Conservation (phyloP, 2,329 filamentous ascomycete species). For the Penicillium sp. region DNA sequence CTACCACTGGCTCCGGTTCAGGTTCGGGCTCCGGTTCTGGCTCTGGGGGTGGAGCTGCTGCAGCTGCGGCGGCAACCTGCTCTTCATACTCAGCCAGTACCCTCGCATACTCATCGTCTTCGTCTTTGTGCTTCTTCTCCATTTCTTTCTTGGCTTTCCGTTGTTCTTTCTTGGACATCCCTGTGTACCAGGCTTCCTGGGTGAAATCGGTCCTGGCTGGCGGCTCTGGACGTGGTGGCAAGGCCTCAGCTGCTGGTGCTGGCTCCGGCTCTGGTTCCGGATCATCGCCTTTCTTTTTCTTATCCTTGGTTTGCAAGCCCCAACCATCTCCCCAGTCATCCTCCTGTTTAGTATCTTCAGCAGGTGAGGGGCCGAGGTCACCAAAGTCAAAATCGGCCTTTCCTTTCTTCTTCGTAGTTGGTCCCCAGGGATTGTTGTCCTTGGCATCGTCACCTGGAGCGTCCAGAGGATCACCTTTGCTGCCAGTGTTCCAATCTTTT, state of each 20-base stretch:
- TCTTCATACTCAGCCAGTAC: conserved; percentile 5
- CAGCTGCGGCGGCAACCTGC: conserved; percentile 12
- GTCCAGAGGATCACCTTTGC: conserved; percentile 40
- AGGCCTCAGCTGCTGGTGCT: conserved; percentile 12
- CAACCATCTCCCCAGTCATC: conserved; percentile 28
- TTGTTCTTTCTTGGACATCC: conserved; percentile 33
- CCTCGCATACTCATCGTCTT: conserved; percentile 13
- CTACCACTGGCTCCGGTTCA: neutral
- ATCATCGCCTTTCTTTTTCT: conserved; percentile 29
- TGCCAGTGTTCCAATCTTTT: conserved; percentile 54
- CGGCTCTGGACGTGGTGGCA: conserved; percentile 16
- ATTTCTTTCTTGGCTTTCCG: conserved; percentile 33
- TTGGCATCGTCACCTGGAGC: conserved; percentile 32
- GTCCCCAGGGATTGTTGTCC: conserved; percentile 45
- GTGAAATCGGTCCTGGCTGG: conserved; percentile 23
- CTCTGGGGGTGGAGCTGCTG: conserved; percentile 11
- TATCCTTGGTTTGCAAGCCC: conserved; percentile 30
- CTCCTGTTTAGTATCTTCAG: conserved; percentile 37
- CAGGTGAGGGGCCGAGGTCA: conserved; percentile 42
- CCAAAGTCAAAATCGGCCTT: conserved; percentile 47
- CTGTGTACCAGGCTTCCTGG: conserved; percentile 35
- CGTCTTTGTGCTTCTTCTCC: conserved; percentile 27
- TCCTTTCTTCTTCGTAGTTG: conserved; percentile 37
- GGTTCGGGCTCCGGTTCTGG: conserved; percentile 19
- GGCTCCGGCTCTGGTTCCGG: conserved; percentile 9